Evolutionary conservation across 192 early-diverging fungal species (phyloP).

Genomic region (Obelidium mucronatum): DNA sequence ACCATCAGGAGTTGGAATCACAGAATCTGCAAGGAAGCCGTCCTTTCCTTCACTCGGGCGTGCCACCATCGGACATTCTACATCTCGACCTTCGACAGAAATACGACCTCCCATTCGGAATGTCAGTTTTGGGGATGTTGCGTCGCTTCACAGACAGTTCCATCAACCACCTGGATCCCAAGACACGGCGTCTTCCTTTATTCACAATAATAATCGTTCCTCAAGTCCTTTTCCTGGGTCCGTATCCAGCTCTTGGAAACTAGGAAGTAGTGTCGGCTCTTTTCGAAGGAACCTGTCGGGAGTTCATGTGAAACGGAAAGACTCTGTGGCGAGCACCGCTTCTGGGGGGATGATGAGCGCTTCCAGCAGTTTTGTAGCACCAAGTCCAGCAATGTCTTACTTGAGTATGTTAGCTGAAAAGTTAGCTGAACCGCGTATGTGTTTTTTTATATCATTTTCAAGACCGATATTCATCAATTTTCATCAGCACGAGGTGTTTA

Average conservation of each 20-base stretch:
- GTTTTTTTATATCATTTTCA: background rate
- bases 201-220: background rate
- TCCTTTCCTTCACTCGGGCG: background rate
- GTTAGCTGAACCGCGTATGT: slow-evolving; percentile 15
- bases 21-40: background rate
- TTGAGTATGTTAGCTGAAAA: slow-evolving; percentile 35
- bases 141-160: background rate
- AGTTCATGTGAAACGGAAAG: slow-evolving; percentile 16
- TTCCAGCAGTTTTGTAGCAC: slow-evolving; percentile 6
- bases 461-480: background rate
- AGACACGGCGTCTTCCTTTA: background rate
- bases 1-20: background rate
- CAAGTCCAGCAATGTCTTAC: slow-evolving; percentile 28
- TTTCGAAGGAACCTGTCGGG: slow-evolving; percentile 24
- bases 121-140: slow-evolving; percentile 19
- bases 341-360: background rate
- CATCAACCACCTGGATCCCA: background rate
- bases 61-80: background rate
- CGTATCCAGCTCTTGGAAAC: background rate
- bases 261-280: slow-evolving; percentile 10
- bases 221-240: background rate
- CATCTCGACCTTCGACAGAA: background rate
- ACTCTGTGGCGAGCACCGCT: background rate
- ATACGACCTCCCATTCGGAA: background rate
- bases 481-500: slow-evolving; percentile 46